phyloP scores from a whole-genome alignment of 108 stramenopile species.

The Heterococcus sp. region DNA sequence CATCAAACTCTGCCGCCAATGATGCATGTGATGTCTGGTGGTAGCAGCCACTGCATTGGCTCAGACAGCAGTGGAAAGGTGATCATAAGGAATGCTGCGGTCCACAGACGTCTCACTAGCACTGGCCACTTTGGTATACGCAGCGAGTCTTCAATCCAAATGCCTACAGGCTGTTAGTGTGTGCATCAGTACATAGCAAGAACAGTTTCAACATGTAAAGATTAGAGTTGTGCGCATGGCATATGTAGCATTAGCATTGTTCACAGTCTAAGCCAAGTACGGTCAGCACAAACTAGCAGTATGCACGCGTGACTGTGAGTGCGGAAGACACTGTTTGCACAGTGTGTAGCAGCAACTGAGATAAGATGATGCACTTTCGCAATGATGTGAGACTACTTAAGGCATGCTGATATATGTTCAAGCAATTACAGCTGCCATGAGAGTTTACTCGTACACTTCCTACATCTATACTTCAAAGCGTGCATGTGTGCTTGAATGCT shows the following conservation, averaged over 20 bases:
- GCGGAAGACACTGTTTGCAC: no score
- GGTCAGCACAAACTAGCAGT: no score
- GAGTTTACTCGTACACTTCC: no score
- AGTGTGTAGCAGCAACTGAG: no score
- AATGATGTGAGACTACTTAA: no score
- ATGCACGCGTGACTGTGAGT: no score
- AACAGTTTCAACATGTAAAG: neutral
- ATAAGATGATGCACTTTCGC: no score
- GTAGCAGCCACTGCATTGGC: neutral
- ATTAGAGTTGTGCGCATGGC: neutral
- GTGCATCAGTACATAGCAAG: neutral
- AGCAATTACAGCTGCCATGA: neutral
- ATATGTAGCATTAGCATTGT: no score
- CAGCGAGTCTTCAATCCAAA: neutral
- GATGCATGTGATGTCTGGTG: neutral
- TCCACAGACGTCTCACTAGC: neutral
- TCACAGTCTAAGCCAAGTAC: no score
- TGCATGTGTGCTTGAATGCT: neutral
- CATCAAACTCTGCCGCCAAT: neutral
- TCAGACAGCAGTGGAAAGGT: neutral
- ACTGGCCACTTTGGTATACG: neutral
- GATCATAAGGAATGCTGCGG: neutral
- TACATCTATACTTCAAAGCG: neutral
- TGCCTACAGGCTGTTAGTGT: neutral
- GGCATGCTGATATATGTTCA: no score